phyloP scores from a whole-genome alignment of 2,329 filamentous ascomycete genomes.

The Xylaria sp. region DNA sequence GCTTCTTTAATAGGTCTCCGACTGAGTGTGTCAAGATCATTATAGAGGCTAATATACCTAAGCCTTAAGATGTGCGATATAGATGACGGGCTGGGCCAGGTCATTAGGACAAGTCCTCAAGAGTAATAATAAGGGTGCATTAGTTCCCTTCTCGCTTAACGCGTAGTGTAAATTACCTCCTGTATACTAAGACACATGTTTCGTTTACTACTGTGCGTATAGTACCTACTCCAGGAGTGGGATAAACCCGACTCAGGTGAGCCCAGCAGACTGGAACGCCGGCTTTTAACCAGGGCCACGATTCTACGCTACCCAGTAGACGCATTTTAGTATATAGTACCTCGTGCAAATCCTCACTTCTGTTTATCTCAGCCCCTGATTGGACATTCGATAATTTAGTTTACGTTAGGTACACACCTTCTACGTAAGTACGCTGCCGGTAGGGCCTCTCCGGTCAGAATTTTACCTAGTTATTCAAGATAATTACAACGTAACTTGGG shows the following conservation, averaged over 20 bases:
- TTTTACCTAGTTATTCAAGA: constrained; percentile 5
- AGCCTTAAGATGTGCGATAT: constrained; percentile 51
- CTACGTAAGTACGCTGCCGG: neutral
- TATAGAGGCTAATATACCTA: constrained; percentile 21
- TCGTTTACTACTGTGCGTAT: neutral
- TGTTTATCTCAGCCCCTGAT: neutral
- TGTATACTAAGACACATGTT: neutral
- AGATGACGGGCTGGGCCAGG: constrained; percentile 40
- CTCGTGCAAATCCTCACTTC: neutral
- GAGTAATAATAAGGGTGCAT: constrained; percentile 39
- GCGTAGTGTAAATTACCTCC: neutral
- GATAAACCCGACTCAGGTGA: constrained; percentile 24
- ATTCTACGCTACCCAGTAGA: constrained; percentile 20
- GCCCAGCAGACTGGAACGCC: constrained; percentile 37
- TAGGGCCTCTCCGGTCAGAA: neutral
- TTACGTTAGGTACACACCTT: neutral
- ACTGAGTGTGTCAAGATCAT: constrained; percentile 3
- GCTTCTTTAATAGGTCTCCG: constrained; percentile 9
- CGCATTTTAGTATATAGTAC: neutral
- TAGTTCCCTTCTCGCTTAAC: constrained; percentile 45
- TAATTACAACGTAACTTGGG: neutral
- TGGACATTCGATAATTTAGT: neutral
- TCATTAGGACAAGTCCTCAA: constrained; percentile 31
- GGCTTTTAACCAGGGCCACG: constrained; percentile 22
- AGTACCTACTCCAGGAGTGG: neutral